Evolutionary conservation across 495 filamentous ascomycete species (phyloP).

Genomic region (Trichoderma erinaceum): DNA sequence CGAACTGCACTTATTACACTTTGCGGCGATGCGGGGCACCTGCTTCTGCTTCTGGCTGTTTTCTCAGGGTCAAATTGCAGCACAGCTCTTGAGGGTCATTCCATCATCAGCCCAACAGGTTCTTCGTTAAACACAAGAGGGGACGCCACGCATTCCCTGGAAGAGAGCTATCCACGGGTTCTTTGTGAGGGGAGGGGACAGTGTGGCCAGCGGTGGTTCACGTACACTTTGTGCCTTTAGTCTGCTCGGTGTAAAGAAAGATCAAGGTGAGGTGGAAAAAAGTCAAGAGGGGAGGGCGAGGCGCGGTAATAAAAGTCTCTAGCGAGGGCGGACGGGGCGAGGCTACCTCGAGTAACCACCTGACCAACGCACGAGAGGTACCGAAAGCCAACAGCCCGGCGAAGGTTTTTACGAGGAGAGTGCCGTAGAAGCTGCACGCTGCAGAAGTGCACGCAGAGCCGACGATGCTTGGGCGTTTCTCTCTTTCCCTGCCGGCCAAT

Average conservation of each 20-base stretch:
- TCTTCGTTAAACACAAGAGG: neutral
- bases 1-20: conserved; percentile 7
- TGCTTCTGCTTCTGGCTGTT: neutral
- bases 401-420: neutral
- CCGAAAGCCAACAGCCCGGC: neutral
- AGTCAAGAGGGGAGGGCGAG: conserved; percentile 10
- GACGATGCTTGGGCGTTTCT: neutral
- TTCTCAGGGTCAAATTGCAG: conserved; percentile 1
- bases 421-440: neutral
- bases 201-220: neutral
- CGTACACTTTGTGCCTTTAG: conserved; percentile 8
- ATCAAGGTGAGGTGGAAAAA: conserved; percentile 9
- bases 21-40: conserved; percentile 10
- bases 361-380: conserved; percentile 7
- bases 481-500: neutral
- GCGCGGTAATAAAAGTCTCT: conserved; percentile 13
- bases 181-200: neutral
- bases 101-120: neutral
- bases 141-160: neutral
- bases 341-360: conserved; percentile 8
- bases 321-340: conserved; percentile 3
- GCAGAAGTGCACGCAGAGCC: neutral
- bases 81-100: conserved; percentile 4
- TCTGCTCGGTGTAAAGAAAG: conserved; percentile 10
- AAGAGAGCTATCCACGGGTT: neutral